Evolutionary conservation across 108 stramenopile genomes (phyloP).

Genomic region (Schizochytrium sp.): DNA sequence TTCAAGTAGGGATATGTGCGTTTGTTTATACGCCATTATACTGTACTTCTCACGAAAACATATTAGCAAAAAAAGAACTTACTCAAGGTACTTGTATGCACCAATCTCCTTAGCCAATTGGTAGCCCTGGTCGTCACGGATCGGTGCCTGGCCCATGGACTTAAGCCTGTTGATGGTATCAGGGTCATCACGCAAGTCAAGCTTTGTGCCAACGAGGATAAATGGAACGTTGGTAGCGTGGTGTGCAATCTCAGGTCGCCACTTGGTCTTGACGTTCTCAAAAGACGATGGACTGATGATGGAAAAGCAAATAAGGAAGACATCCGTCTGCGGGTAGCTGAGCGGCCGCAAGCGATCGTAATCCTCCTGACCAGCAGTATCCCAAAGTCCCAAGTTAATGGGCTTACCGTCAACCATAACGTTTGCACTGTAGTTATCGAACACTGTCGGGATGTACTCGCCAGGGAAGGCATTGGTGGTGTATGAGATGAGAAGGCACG

Average conservation of each 20-base stretch:
- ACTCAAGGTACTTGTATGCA: constrained; percentile 77
- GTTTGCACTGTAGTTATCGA: constrained; percentile 65
- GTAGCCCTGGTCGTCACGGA: constrained; percentile 72
- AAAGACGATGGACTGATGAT: constrained; percentile 71
- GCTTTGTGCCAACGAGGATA: constrained; percentile 80
- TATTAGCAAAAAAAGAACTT: not conserved
- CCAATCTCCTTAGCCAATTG: constrained; percentile 72
- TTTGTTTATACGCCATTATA: too few relatives aligned
- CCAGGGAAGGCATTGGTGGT: constrained; percentile 82
- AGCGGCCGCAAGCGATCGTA: constrained; percentile 81
- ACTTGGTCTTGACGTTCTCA: constrained; percentile 79
- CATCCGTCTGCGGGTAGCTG: constrained; percentile 80
- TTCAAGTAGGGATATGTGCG: too few relatives aligned
- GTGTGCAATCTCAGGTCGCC: constrained; percentile 75
- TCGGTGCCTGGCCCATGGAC: constrained; percentile 66
- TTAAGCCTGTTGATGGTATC: constrained; percentile 65
- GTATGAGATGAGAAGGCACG: constrained; percentile 81
- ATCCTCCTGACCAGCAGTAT: constrained; percentile 81
- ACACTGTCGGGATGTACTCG: constrained; percentile 83
- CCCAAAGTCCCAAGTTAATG: constrained; percentile 81
- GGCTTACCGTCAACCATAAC: constrained; percentile 73
- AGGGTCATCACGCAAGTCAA: constrained; percentile 73
- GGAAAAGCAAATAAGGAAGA: constrained; percentile 80
- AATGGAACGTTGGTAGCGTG: constrained; percentile 78
- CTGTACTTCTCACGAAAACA: too few relatives aligned